Percentiles rank a stretch among this genome's conserved stretches.
These are phyloP conservation scores for Fragaria ananassa DNA, from an alignment of 306 rosid species.

Conservation along the genomic window DNA sequence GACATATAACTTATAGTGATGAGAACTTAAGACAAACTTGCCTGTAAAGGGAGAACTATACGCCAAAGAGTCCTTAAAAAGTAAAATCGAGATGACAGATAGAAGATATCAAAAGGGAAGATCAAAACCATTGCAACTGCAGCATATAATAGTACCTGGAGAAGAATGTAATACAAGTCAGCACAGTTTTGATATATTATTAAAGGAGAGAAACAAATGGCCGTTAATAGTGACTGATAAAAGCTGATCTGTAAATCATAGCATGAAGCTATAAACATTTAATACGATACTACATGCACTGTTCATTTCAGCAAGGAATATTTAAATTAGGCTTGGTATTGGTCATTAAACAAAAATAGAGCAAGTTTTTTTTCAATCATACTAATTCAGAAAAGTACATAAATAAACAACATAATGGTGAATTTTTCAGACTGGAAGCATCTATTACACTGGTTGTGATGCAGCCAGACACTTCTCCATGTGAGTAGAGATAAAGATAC, in stretches of 20 bases:
- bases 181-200: slow-evolving; percentile 22
- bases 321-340: neutral
- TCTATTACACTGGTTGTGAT: slow-evolving; percentile 99
- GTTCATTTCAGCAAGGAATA: neutral
- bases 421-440: slow-evolving; percentile 58
- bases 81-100: slow-evolving; percentile 83
- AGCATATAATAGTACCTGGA: slow-evolving; percentile 94
- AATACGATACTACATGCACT: neutral
- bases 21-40: slow-evolving; percentile 36
- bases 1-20: neutral
- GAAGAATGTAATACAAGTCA: slow-evolving; percentile 36
- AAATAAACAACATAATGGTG: neutral
- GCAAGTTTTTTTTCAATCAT: neutral
- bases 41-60: slow-evolving; percentile 91
- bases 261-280: neutral
- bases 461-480: slow-evolving; percentile 99
- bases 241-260: slow-evolving; percentile 10
- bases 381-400: neutral
- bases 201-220: slow-evolving; percentile 18
- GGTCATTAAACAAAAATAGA: neutral
- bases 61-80: slow-evolving; percentile 91
- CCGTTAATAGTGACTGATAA: slow-evolving; percentile 11
- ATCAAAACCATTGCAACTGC: slow-evolving; percentile 71
- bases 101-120: slow-evolving; percentile 93
- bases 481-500: slow-evolving; percentile 91